Conservation (phyloP, 1,284 basidiomycete species). For the Crocinoboletus sp. region DNA sequence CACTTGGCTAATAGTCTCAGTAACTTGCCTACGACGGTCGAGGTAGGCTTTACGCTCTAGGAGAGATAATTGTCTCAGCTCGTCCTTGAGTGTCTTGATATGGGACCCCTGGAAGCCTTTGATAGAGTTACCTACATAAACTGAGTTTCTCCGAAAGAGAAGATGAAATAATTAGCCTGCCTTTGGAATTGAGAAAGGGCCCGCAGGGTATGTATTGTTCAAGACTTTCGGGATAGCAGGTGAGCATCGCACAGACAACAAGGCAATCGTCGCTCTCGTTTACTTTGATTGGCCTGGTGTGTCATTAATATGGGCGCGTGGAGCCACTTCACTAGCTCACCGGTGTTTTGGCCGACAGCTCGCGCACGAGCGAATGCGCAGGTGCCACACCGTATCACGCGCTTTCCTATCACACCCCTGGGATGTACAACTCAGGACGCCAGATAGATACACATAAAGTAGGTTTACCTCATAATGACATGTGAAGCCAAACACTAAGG, state of each 20-base stretch:
- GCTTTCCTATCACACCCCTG: slow-evolving; percentile 29
- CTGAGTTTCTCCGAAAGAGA: slow-evolving; percentile 6
- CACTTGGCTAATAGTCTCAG: slow-evolving; percentile 11
- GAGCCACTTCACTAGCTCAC: slow-evolving; percentile 14
- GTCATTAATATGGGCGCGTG: neutral
- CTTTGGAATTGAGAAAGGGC: slow-evolving; percentile 24
- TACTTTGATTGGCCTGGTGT: slow-evolving; percentile 20
- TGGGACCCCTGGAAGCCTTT: slow-evolving; percentile 25
- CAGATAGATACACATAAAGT: neutral
- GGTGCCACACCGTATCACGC: slow-evolving; percentile 29
- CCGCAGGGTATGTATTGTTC: slow-evolving; percentile 27
- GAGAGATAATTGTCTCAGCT: slow-evolving; percentile 9
- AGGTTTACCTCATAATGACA: slow-evolving; percentile 26
- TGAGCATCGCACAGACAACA: slow-evolving; percentile 11
- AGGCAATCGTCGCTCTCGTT: slow-evolving; percentile 7
- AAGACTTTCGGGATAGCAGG: slow-evolving; percentile 11
- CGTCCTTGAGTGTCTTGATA: slow-evolving; percentile 19
- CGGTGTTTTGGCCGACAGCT: slow-evolving; percentile 24
- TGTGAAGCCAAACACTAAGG: slow-evolving; percentile 28
- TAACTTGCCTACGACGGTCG: slow-evolving; percentile 14
- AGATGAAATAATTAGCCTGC: slow-evolving; percentile 5
- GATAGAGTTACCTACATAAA: slow-evolving; percentile 13
- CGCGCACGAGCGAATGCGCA: slow-evolving; percentile 29
- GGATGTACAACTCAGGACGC: slow-evolving; percentile 3
- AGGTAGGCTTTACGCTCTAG: slow-evolving; percentile 22